Evolutionary conservation across 1,284 basidiomycete species (phyloP), one percentile per base, ranked within the genome.

Genomic region (Trichosporon ovoides): DNA sequence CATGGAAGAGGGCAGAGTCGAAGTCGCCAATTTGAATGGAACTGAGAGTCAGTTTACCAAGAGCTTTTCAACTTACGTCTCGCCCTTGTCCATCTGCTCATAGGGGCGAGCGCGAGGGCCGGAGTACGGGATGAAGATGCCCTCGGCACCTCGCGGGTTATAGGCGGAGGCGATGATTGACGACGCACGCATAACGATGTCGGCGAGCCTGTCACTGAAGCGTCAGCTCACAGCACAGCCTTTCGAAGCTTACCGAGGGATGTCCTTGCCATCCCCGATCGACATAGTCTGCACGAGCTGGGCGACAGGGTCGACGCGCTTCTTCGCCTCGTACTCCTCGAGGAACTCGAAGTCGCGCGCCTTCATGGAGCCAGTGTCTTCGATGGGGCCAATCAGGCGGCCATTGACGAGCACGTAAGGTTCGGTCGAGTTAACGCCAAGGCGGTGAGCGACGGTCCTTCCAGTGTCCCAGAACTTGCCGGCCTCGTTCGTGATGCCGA

Each of bases 391-490:
- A 28, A 90, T 75, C 48, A 88, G 73, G 34, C 92, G 81, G 37
- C 92, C 92, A 66, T 95, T 95, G 52, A 89, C 78, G 37, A 93
- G 66, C 19, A 96, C 58, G 1, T 81, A 87, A 16, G 80, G 79
- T 57, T 85, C 75, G 0, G 86, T 85, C 1, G 83, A 81, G 12
- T 74, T 65, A 36, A 93, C 66, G 1, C 81, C 81, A 1, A 92
- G 66, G 46, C 59, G 59, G 6, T 65, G 40, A 1, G 62, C 67
- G 24, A 75, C 63, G 3, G 38, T 43, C n/a, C 37, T 50, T n/a
- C 69, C 70, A 18, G 58, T 33, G 5, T 67, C 57, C 77, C 77
- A 78, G 66, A 74, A 78, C 13, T 66, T 54, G 7, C 66, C 62
- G 3, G 76, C 67, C 12, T 67, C 70, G 6, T 66, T 70, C 9